Conservation (phyloP, 2,329 filamentous ascomycete genomes). For the Pseudogymnoascus sp. region DNA sequence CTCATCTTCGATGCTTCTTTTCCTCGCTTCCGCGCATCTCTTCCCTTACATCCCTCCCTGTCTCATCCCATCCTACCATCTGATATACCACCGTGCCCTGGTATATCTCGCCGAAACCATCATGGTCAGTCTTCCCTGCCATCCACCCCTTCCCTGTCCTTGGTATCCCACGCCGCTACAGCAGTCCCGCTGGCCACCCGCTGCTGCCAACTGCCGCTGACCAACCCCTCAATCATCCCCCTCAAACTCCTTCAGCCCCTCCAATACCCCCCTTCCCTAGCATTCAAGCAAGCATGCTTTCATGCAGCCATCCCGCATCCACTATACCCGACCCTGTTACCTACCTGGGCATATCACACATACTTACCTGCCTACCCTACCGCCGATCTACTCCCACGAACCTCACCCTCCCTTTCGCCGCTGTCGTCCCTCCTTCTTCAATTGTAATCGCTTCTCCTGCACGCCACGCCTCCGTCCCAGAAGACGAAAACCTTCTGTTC, state of each 20-base stretch:
- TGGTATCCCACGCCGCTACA: not conserved
- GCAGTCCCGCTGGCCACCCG: not conserved
- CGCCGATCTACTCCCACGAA: not conserved
- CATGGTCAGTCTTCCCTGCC: not conserved
- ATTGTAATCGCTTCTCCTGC: not conserved
- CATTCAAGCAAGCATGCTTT: not conserved
- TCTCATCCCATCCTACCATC: constrained; percentile 3
- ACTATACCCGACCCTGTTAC: not conserved
- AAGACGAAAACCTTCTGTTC: not conserved
- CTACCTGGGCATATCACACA: not conserved
- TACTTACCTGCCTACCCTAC: not conserved
- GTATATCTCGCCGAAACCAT: not conserved
- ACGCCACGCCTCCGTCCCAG: not conserved
- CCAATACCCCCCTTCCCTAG: not conserved
- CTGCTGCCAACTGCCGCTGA: not conserved
- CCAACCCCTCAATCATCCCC: not conserved
- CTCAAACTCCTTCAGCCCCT: not conserved
- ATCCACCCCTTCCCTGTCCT: not conserved
- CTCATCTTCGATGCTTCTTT: not conserved
- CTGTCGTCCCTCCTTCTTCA: not conserved
- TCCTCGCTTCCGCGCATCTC: not conserved
- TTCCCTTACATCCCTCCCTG: not conserved
- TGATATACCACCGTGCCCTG: constrained; percentile 3
- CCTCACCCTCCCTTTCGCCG: not conserved
- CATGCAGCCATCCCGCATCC: not conserved